Evolutionary conservation across 2,329 filamentous ascomycete genomes (phyloP).

Genomic region (Apiospora phragmitis): DNA sequence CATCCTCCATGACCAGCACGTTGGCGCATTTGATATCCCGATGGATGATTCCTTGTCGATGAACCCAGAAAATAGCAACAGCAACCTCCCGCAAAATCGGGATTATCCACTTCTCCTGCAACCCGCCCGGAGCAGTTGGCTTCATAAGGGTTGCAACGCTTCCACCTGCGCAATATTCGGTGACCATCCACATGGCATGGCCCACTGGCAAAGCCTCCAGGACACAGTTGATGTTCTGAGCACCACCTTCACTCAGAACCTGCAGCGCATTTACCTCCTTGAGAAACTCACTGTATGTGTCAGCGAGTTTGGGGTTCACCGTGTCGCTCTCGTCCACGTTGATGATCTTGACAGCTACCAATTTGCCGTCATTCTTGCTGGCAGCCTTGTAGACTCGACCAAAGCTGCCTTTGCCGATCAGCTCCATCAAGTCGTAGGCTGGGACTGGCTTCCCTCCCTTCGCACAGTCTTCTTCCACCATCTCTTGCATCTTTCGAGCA

Average conservation of each 20-base stretch:
- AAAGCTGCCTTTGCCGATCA: conserved; percentile 75
- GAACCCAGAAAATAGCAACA: conserved; percentile 67
- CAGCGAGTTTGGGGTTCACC: conserved; percentile 62
- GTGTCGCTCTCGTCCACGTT: conserved; percentile 79
- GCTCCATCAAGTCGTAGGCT: conserved; percentile 67
- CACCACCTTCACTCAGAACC: conserved; percentile 70
- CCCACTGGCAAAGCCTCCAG: conserved; percentile 78
- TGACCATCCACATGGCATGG: conserved; percentile 84
- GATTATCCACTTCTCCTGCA: conserved; percentile 72
- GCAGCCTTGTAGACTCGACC: conserved; percentile 72
- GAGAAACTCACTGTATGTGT: conserved; percentile 69
- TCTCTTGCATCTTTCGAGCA: conserved; percentile 68
- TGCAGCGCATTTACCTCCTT: conserved; percentile 71
- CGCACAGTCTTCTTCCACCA: conserved; percentile 62
- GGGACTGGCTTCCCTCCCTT: conserved; percentile 62
- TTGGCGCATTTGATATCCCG: conserved; percentile 77
- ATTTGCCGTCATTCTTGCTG: conserved; percentile 43
- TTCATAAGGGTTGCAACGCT: conserved; percentile 75
- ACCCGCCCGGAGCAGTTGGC: conserved; percentile 63
- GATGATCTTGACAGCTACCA: conserved; percentile 80
- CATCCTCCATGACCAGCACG: conserved; percentile 75
- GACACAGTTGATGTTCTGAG: conserved; percentile 78
- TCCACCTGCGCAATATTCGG: conserved; percentile 82
- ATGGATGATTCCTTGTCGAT: conserved; percentile 68
- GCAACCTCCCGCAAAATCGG: conserved; percentile 67